A percentile compares a stretch with the other conserved stretches of the same genome.
These are phyloP conservation scores for Mucor racemosus DNA, from an alignment of 371 early-diverging fungal genomes.

Conservation along the genomic window DNA sequence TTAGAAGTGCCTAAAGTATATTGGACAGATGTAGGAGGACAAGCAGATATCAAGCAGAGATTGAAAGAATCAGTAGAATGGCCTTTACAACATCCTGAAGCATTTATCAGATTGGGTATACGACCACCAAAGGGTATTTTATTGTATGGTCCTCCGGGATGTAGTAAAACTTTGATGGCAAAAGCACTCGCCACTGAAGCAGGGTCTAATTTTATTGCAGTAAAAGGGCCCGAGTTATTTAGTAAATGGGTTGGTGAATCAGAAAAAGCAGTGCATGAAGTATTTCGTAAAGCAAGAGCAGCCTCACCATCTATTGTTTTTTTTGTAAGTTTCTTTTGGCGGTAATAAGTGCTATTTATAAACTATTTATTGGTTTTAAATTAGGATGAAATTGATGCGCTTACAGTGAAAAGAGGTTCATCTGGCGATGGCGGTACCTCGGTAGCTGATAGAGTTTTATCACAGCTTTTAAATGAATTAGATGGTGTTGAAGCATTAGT, in stretches of 20 bases:
- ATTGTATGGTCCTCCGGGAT: slow-evolving; percentile 98
- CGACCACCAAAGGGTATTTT: slow-evolving; percentile 96
- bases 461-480: slow-evolving; percentile 92
- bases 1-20: slow-evolving; percentile 94
- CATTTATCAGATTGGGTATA: slow-evolving; percentile 87
- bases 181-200: slow-evolving; percentile 98
- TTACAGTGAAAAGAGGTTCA: slow-evolving; percentile 83
- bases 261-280: slow-evolving; percentile 95
- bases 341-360: background rate
- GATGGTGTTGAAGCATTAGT: slow-evolving; percentile 96
- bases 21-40: slow-evolving; percentile 99
- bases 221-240: slow-evolving; percentile 97
- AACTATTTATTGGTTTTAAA: background rate
- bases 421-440: slow-evolving; percentile 76
- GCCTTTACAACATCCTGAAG: slow-evolving; percentile 95
- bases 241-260: slow-evolving; percentile 99
- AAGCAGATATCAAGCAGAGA: slow-evolving; percentile 91
- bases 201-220: slow-evolving; percentile 96
- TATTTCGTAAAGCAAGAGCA: slow-evolving; percentile 93
- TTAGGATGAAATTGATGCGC: slow-evolving; percentile 97
- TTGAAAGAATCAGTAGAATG: slow-evolving; percentile 98
- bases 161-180: slow-evolving; percentile 97
- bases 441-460: slow-evolving; percentile 92
- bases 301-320: slow-evolving; percentile 97
- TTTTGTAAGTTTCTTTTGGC: slow-evolving; percentile 70